Base-by-base conservation (phyloP, 306 rosid species). In the Geum urbanum region DNA sequence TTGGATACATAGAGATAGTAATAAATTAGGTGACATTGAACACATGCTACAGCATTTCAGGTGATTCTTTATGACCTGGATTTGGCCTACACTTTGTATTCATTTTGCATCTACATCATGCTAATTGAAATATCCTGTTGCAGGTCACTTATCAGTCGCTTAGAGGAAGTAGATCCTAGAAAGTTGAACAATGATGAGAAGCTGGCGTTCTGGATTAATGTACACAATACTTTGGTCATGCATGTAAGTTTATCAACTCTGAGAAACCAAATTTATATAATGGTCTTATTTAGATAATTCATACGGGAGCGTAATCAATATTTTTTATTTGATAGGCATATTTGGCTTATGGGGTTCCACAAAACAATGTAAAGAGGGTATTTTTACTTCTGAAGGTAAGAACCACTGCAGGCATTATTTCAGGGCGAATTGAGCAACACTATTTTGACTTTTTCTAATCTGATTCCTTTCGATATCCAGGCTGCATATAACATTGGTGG, bases 401-500 rank as follows among this genome's bases (percentile, higher is more conserved):
- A 73, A 55, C 20, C 44, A 51, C 70, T 8, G 39, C 41, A 13
- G 6, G 46, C 43, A 20, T 63, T 54, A 53, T 37, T 45, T 41
- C 11, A 5, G 44, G 6, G 1, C 11, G 32, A 18, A 10, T 9
- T 55, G 49, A 58, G 43, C 5, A 32, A 53, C 10, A 2, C 37
- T 32, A 32, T 32, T 32, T 32, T 32, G 65, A 32, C 63, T 46
- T 71, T 13, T 78, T 70, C 60, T 78, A 64, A 69, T 74, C 78
- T 59, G 63, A 44, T 52, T 22, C 70, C 64, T 58, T 73, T 65
- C 66, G 54, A 76, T 70, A 24, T 77, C 63, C 91, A 95, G 99
- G 99, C 99, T 80, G 96, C 97, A 63, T 95, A 95, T 82, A 95
- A 91, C 66, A 79, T 95, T 16, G 99, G 97, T 14, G 97, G 99